Evolutionary conservation across 495 filamentous ascomycete genomes (phyloP), one percentile per base, ranked within the genome.

Genomic region (Hyaloscypha bicolor): DNA sequence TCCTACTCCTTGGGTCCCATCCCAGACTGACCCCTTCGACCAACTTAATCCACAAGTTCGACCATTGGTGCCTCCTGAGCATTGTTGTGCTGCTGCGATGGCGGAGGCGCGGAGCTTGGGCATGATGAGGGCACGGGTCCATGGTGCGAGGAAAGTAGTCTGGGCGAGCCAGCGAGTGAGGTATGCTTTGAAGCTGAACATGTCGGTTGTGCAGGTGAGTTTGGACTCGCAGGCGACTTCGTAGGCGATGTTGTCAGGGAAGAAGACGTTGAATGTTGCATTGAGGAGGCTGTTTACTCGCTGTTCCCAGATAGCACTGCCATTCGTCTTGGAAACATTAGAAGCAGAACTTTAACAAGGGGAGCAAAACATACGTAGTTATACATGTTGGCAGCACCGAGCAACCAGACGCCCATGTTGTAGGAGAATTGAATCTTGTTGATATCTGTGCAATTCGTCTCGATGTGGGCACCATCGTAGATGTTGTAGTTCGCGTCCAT

Each of bases 141-240:
- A 90, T 3, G 93, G 92, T 0, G 88, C 91, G 58, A 94, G 74
- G 69, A 91, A 86, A 9, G 89, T 88, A 4, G 86, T 83, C 6
- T 81, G 79, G n/a, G 87, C 87, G 77, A 96, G 84, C 90, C 92
- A 96, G 30, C 93, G 90, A 29, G 91, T 80, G 19, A 94, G 80
- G 78, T 93, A 96, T 39, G 91, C 91, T 78, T 95, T 96, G 86
- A 94, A 96, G 48, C 88, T 91, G 52, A 84, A 83, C 80, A 93
- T 91, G 72, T 95, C 92, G 48, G 87, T 85, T 73, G 92, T 87
- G 79, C 92, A 94, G 0, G 60, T 79, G 56, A 79, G 74, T 35
- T 76, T 76, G 2, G 84, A 77, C 73, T 95, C 92, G 80, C 93
- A 96, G n/a, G 87, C 85, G 59, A 84, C 79, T 77, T 95, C 93